A percentile compares a stretch with the other conserved stretches of the same genome.
phyloP scores from a whole-genome alignment of 495 filamentous ascomycete genomes.

The Aspergillus cavernicola region DNA sequence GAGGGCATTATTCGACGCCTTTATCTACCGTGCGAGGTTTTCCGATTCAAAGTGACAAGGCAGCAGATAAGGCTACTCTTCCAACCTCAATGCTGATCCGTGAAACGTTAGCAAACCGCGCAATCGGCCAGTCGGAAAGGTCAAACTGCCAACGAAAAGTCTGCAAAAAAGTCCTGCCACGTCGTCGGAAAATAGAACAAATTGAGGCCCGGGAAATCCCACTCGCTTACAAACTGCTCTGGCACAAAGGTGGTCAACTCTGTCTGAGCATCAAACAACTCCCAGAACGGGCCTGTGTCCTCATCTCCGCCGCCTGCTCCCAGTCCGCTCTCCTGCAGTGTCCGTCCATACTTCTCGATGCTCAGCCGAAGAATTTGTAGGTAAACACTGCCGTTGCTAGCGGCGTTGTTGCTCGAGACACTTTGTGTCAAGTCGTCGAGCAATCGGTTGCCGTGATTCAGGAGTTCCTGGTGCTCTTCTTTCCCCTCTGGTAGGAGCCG shows the following conservation, averaged over 20 bases:
- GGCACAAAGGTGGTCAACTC: slow-evolving; percentile 51
- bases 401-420: slow-evolving; percentile 18
- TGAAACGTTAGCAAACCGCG: too few relatives aligned
- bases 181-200: slow-evolving; percentile 49
- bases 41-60: too few relatives aligned
- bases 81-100: too few relatives aligned
- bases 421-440: slow-evolving; percentile 35
- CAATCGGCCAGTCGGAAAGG: too few relatives aligned
- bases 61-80: too few relatives aligned
- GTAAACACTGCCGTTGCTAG: slow-evolving; percentile 39
- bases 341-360: slow-evolving; percentile 46
- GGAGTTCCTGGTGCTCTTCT: slow-evolving; percentile 35
- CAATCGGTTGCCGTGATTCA: slow-evolving; percentile 41
- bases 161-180: slow-evolving; percentile 43
- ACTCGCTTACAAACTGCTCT: slow-evolving; percentile 50
- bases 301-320: not conserved
- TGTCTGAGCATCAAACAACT: slow-evolving; percentile 41
- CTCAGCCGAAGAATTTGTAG: slow-evolving; percentile 40
- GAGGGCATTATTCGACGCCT: too few relatives aligned
- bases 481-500: slow-evolving; percentile 43
- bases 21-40: too few relatives aligned
- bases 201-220: slow-evolving; percentile 52
- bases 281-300: slow-evolving; percentile 33
- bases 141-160: slow-evolving; percentile 32
- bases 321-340: slow-evolving; percentile 32